Conservation (phyloP, 2,329 filamentous ascomycete species). For the Neonectria neomacrospora region DNA sequence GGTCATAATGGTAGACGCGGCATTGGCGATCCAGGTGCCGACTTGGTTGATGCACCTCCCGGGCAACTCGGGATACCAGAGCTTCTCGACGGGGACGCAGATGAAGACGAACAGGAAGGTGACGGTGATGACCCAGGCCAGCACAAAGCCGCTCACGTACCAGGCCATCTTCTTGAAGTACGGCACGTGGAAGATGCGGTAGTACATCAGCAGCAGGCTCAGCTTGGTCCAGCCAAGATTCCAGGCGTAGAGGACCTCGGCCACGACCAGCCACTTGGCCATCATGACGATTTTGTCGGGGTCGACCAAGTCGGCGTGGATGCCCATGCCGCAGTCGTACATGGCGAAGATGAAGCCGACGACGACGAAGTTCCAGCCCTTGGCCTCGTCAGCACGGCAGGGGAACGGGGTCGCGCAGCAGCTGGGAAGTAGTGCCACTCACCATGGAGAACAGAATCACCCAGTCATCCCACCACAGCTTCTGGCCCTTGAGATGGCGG, state of each 20-base stretch:
- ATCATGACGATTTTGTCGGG: conserved; percentile 53
- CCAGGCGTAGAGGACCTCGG: conserved; percentile 60
- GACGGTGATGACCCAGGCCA: conserved; percentile 60
- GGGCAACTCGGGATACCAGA: conserved; percentile 58
- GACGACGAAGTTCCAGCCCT: conserved; percentile 56
- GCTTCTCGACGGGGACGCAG: conserved; percentile 60
- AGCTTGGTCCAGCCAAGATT: conserved; percentile 63
- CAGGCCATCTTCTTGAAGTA: conserved; percentile 56
- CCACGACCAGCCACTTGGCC: conserved; percentile 59
- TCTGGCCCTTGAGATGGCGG: conserved; percentile 55
- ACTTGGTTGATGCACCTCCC: conserved; percentile 62
- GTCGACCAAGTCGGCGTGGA: conserved; percentile 56
- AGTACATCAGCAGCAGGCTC: conserved; percentile 63
- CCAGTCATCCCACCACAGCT: conserved; percentile 63
- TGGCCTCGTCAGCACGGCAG: background rate
- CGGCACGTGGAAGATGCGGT: conserved; percentile 60
- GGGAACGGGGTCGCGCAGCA: too few species aligned
- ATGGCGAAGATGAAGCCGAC: conserved; percentile 62
- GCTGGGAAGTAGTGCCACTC: conserved; percentile 11
- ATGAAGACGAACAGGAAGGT: conserved; percentile 64
- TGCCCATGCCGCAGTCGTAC: conserved; percentile 58
- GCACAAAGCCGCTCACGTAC: conserved; percentile 54
- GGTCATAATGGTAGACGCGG: conserved; percentile 58
- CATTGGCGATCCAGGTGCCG: conserved; percentile 62
- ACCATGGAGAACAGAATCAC: conserved; percentile 62